Evolutionary conservation across 2,329 filamentous ascomycete genomes (phyloP).

Genomic region (Penicillium sp.): DNA sequence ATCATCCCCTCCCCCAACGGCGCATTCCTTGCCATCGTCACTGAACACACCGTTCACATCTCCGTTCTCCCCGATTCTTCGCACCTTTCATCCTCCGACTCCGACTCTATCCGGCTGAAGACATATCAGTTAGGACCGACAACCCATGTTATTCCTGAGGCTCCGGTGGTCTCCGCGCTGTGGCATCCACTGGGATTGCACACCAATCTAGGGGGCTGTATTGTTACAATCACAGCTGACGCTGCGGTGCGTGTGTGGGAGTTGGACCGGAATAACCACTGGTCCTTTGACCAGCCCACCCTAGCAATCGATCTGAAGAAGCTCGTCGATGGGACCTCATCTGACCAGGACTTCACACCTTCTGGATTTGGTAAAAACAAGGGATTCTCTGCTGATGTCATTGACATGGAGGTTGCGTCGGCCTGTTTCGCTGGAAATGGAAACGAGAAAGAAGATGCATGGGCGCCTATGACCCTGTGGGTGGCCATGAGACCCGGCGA

Average conservation of each 20-base stretch:
- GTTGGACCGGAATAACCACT: slow-evolving; percentile 76
- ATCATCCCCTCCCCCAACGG: slow-evolving; percentile 79
- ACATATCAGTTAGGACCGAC: slow-evolving; percentile 91
- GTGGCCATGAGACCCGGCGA: slow-evolving; percentile 93
- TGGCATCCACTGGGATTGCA: slow-evolving; percentile 88
- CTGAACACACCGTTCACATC: slow-evolving; percentile 83
- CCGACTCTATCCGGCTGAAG: slow-evolving; percentile 71
- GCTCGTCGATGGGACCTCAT: slow-evolving; percentile 76
- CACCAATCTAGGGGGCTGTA: slow-evolving; percentile 64
- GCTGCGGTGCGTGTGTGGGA: slow-evolving; percentile 91
- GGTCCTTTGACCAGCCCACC: slow-evolving; percentile 80
- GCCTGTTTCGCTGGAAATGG: slow-evolving; percentile 80
- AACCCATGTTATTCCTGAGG: slow-evolving; percentile 82
- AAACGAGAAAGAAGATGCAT: slow-evolving; percentile 61
- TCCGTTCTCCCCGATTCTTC: slow-evolving; percentile 79
- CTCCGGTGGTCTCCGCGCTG: slow-evolving; percentile 74
- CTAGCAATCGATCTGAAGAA: slow-evolving; percentile 87
- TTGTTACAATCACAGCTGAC: slow-evolving; percentile 87
- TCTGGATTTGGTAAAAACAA: slow-evolving; percentile 72
- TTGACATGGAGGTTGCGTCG: slow-evolving; percentile 92
- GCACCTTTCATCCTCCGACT: slow-evolving; percentile 69
- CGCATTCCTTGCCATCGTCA: slow-evolving; percentile 80
- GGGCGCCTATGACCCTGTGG: slow-evolving; percentile 96
- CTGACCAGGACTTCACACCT: slow-evolving; percentile 80
- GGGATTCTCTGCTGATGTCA: slow-evolving; percentile 81